Base-by-base conservation (phyloP, 2,329 filamentous ascomycete species). In the Metarhizium anisopliae region DNA sequence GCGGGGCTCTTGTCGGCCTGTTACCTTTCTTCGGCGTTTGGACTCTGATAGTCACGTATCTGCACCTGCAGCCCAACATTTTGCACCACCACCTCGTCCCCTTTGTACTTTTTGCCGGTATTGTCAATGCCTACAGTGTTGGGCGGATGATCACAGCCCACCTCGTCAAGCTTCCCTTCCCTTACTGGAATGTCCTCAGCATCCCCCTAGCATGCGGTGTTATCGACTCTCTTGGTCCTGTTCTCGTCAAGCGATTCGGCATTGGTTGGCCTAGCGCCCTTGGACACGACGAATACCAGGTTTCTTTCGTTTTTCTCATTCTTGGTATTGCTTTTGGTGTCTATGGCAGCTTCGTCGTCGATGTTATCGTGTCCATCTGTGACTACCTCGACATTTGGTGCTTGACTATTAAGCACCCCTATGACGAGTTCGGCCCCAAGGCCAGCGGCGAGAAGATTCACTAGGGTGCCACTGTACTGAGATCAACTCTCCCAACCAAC, bases 361-460 rank as follows among this genome's bases (percentile, higher is more conserved):
- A 97, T 69, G 92, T 97, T 56, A 96, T 99, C 62, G 90, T 94
- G 58, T 95, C 90, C 35, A 97, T 99, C 64, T 99, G 94, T 74
- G 94, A 99, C 70, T 96, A 95, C 70, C 79, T 97, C 59, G 94
- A 99, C 69, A 99, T 99, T 62, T 97, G 91, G 90, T 99, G 94
- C 69, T 77, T 99, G 69, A 95, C 89, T 1, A 99, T 99, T 75
- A 99, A 99, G 81, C 86, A 97, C 64, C 83, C 82, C 25, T 78
- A 80, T 60, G 74, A 77, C 29, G 79, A 81, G 64, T 72, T 62
- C 29, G 53, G 10, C 16, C 16, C 43, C n/a, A 55, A 63, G 50
- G 62, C 68, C 35, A 70, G 67, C 47, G 69, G 67, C 35, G 74
- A 77, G 63, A 78, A 78, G 71, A 70, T 63, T 29, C 64, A 66